Evolutionary conservation across 805 yeast species (phyloP).

Genomic region (Martiniozyma abietophila): DNA sequence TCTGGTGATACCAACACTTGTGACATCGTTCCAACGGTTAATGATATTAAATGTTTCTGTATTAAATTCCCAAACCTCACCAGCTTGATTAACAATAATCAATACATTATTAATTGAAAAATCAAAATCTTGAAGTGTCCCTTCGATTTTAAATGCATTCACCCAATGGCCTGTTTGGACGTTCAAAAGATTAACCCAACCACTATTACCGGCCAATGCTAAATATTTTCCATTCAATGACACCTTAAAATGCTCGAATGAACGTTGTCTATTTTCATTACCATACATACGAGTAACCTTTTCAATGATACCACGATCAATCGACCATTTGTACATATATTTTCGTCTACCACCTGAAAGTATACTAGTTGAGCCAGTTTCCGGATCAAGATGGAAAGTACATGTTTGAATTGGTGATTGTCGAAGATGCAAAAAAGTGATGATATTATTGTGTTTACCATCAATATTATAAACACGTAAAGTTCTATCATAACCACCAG

Average conservation of each 20-base stretch:
- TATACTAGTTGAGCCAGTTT: slow-evolving; percentile 41
- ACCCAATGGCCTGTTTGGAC: slow-evolving; percentile 80
- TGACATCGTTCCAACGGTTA: slow-evolving; percentile 75
- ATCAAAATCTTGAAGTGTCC: slow-evolving; percentile 72
- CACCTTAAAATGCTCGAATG: slow-evolving; percentile 77
- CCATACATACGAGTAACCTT: slow-evolving; percentile 88
- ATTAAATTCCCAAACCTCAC: slow-evolving; percentile 87
- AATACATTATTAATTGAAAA: slow-evolving; percentile 43
- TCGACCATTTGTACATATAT: slow-evolving; percentile 88
- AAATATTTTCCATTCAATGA: slow-evolving; percentile 66
- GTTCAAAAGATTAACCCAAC: slow-evolving; percentile 81
- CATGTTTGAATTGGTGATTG: slow-evolving; percentile 78
- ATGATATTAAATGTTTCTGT: slow-evolving; percentile 39
- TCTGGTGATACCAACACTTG: slow-evolving; percentile 76
- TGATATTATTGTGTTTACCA: slow-evolving; percentile 72
- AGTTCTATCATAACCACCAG: slow-evolving; percentile 91
- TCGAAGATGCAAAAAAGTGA: slow-evolving; percentile 70
- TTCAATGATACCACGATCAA: slow-evolving; percentile 52
- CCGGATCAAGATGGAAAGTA: slow-evolving; percentile 43
- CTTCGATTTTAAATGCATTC: slow-evolving; percentile 82
- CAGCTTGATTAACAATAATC: slow-evolving; percentile 57
- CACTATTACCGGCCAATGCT: slow-evolving; percentile 75
- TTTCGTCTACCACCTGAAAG: slow-evolving; percentile 88
- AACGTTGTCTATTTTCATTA: slow-evolving; percentile 73
- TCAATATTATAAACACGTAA: slow-evolving; percentile 83